Evolutionary conservation across 1,284 basidiomycete species (phyloP).

Genomic region (Phellinidium pouzarii): DNA sequence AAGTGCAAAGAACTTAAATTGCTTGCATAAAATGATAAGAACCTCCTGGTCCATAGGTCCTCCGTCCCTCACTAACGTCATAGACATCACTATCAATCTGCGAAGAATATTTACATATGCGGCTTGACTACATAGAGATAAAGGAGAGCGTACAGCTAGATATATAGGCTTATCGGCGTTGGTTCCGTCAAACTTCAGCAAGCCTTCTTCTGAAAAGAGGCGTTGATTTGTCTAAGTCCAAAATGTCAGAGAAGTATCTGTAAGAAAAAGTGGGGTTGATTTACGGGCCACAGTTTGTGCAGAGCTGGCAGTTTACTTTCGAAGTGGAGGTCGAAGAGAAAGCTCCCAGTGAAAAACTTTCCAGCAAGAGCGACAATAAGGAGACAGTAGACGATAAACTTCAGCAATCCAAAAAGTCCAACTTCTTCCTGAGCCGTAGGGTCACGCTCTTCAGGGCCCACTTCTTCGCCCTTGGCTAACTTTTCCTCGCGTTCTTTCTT

Average conservation of each 20-base stretch:
- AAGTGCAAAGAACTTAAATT: conserved; percentile 12
- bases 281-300: conserved; percentile 57
- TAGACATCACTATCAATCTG: conserved; percentile 90
- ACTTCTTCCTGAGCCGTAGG: conserved; percentile 64
- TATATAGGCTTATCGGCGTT: conserved; percentile 72
- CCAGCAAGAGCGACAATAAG: conserved; percentile 55
- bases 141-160: conserved; percentile 57
- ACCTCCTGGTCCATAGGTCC: conserved; percentile 87
- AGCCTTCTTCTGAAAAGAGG: conserved; percentile 64
- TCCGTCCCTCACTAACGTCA: conserved; percentile 74
- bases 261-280: conserved; percentile 27
- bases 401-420: conserved; percentile 56
- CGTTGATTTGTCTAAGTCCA: conserved; percentile 46
- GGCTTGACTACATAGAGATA: neutral
- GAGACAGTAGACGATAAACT: conserved; percentile 54
- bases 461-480: conserved; percentile 64
- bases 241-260: neutral
- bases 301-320: conserved; percentile 51
- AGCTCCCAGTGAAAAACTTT: conserved; percentile 77
- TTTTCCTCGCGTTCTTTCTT: conserved; percentile 66
- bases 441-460: conserved; percentile 64
- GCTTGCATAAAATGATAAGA: conserved; percentile 79
- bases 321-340: conserved; percentile 71
- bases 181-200: conserved; percentile 73
- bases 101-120: conserved; percentile 6